A percentile compares a stretch with the other conserved stretches of the same genome.
phyloP scores from a whole-genome alignment of 345 rosid species.

The Passiflora organensis region DNA sequence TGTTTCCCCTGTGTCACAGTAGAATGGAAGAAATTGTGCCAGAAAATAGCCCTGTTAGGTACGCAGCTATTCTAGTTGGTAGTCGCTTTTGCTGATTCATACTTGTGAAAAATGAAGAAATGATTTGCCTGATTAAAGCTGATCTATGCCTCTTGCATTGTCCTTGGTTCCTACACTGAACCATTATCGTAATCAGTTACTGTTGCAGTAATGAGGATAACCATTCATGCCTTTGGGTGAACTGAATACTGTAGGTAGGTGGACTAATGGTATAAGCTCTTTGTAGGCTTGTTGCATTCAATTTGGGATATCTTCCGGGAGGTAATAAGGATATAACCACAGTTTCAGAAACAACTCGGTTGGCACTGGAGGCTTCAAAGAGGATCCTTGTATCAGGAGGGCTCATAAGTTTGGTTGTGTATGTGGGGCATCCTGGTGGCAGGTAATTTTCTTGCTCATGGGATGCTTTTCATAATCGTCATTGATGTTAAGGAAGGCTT shows the following conservation, averaged over 20 bases:
- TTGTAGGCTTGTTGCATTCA: slow-evolving; percentile 81
- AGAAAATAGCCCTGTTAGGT: slow-evolving; percentile 52
- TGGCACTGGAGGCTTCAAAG: slow-evolving; percentile 64
- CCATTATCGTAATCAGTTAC: too few relatives aligned
- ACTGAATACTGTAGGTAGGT: background rate
- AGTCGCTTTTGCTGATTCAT: slow-evolving; percentile 3
- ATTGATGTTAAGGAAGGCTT: too few relatives aligned
- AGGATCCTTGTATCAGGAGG: slow-evolving; percentile 60
- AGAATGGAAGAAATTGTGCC: slow-evolving; percentile 74
- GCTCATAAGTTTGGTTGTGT: slow-evolving; percentile 72
- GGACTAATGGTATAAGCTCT: background rate
- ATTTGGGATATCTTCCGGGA: slow-evolving; percentile 94
- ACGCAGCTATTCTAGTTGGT: slow-evolving; percentile 12
- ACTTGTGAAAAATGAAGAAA: background rate
- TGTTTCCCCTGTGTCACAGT: slow-evolving; percentile 69
- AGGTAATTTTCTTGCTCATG: slow-evolving; percentile 36
- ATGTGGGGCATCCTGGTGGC: slow-evolving; percentile 84
- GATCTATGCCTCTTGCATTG: background rate
- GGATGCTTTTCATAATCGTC: background rate
- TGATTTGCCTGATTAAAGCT: background rate
- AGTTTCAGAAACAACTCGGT: slow-evolving; percentile 47
- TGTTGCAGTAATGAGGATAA: too few relatives aligned
- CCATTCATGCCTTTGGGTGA: background rate
- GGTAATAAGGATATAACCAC: slow-evolving; percentile 66
- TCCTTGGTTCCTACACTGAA: too few relatives aligned